Evolutionary conservation across 441 rosid genomes (phyloP).

Genomic region (Daphne laureola): DNA sequence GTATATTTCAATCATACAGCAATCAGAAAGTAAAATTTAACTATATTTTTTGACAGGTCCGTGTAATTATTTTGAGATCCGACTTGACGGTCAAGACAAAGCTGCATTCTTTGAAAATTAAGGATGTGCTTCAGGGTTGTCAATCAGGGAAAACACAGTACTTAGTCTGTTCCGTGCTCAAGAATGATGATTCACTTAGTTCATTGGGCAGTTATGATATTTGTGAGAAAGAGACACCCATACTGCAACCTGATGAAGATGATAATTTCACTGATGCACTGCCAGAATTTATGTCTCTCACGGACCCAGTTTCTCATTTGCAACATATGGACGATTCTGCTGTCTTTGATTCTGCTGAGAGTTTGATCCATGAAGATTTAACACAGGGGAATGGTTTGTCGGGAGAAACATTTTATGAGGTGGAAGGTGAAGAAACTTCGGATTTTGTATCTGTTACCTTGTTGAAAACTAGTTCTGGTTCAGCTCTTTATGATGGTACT

Average conservation of each 20-base stretch:
- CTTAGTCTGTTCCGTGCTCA: slow-evolving; percentile 79
- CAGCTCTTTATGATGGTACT: slow-evolving; percentile 82
- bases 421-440: slow-evolving; percentile 59
- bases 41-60: slow-evolving; percentile 49
- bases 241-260: slow-evolving; percentile 61
- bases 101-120: slow-evolving; percentile 88
- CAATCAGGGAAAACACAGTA: slow-evolving; percentile 52
- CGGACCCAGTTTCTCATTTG: slow-evolving; percentile 49
- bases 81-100: slow-evolving; percentile 76
- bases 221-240: slow-evolving; percentile 34
- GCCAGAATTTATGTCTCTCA: slow-evolving; percentile 67
- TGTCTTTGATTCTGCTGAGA: slow-evolving; percentile 51
- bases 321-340: slow-evolving; percentile 31
- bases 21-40: not conserved
- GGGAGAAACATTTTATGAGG: slow-evolving; percentile 85
- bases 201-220: slow-evolving; percentile 28
- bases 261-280: slow-evolving; percentile 91
- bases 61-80: slow-evolving; percentile 60
- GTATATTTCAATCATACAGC: slow-evolving; percentile 11
- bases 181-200: slow-evolving; percentile 41
- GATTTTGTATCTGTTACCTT: slow-evolving; percentile 90
- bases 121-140: slow-evolving; percentile 84
- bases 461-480: slow-evolving; percentile 66
- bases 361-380: slow-evolving; percentile 38
- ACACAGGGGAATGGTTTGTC: slow-evolving; percentile 48